Evolutionary conservation across 2,329 filamentous ascomycete genomes (phyloP).

Genomic region (Penicillium hordei): DNA sequence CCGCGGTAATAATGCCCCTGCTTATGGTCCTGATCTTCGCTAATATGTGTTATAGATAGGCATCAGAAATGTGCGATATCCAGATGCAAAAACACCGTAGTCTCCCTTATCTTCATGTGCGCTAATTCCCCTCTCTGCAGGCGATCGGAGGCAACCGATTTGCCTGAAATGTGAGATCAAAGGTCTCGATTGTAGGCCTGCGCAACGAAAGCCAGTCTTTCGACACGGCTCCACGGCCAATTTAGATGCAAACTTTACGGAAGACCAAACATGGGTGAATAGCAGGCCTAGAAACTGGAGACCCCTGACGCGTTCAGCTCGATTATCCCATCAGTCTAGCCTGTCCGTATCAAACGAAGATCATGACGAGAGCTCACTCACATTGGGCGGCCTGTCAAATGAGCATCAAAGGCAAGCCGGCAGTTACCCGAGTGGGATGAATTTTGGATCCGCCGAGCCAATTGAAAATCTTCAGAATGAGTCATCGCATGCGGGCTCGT

Average conservation of each 20-base stretch:
- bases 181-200: constrained; percentile 13
- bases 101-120: too few species aligned
- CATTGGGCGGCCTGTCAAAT: neutral
- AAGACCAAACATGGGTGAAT: constrained; percentile 25
- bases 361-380: neutral
- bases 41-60: neutral
- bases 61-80: constrained; percentile 13
- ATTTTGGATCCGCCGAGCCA: neutral
- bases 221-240: constrained; percentile 21
- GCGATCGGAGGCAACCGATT: constrained; percentile 17
- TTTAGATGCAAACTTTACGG: constrained; percentile 11
- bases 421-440: neutral
- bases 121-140: neutral
- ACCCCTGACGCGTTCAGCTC: neutral
- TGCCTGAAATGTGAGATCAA: constrained; percentile 19
- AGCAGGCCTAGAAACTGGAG: constrained; percentile 22
- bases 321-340: neutral
- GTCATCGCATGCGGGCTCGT: neutral
- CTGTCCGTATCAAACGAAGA: neutral
- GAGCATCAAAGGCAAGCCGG: neutral
- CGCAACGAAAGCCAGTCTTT: constrained; percentile 15
- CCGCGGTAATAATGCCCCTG: neutral
- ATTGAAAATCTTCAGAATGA: neutral
- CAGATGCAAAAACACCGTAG: neutral
- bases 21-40: neutral